Conservation (phyloP, 106 monocot genomes). For the Hemerocallis citrina region DNA sequence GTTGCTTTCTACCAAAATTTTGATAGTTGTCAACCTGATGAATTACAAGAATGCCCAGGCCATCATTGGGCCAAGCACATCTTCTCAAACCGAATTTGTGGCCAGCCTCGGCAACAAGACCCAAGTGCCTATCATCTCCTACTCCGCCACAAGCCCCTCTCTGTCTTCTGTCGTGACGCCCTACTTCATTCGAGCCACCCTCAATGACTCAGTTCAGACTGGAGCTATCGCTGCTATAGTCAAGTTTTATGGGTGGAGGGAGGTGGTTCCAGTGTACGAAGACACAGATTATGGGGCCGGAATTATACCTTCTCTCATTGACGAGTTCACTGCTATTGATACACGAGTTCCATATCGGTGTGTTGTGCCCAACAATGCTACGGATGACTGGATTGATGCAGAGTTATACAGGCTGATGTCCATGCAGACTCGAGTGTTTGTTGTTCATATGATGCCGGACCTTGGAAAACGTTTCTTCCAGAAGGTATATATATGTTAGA, state of each 20-base stretch:
- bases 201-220: conserved; percentile 46
- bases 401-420: conserved; percentile 31
- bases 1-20: no score
- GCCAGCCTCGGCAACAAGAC: conserved; percentile 41
- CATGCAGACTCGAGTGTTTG: conserved; percentile 51
- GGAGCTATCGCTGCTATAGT: conserved; percentile 45
- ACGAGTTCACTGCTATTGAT: conserved; percentile 29
- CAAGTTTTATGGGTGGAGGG: conserved; percentile 41
- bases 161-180: conserved; percentile 19
- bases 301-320: conserved; percentile 49
- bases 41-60: conserved; percentile 54
- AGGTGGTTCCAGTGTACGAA: conserved; percentile 49
- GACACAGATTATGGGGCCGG: conserved; percentile 34
- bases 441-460: conserved; percentile 36
- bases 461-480: conserved; percentile 25
- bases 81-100: conserved; percentile 48
- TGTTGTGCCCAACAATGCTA: conserved; percentile 27
- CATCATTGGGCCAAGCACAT: conserved; percentile 60
- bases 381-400: conserved; percentile 11
- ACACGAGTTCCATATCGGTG: conserved; percentile 31
- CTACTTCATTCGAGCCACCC: conserved; percentile 48
- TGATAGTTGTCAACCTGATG: conserved; percentile 52
- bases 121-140: conserved; percentile 63
- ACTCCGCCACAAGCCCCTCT: conserved; percentile 49
- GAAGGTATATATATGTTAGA: conserved; percentile 7